phyloP scores from a whole-genome alignment of 176 grass and related monocot species.

The Ensete ventricosum region DNA sequence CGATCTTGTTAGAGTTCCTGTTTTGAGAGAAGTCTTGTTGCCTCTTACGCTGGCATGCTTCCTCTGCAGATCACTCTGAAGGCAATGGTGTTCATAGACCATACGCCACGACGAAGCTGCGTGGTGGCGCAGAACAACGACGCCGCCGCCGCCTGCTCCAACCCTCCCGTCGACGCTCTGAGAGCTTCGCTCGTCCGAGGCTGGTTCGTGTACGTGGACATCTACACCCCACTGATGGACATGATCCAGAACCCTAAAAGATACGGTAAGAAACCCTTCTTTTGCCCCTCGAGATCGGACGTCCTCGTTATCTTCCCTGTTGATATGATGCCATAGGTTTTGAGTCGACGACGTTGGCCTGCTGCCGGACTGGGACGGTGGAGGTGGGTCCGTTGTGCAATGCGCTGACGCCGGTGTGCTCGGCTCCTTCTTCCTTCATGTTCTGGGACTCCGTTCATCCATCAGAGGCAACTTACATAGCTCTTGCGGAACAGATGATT shows the following conservation, averaged over 20 bases:
- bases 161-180: constrained; percentile 4
- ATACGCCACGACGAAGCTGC: too few species aligned
- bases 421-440: constrained; percentile 32
- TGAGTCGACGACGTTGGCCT: constrained; percentile 19
- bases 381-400: constrained; percentile 43
- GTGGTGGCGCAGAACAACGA: not conserved
- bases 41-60: constrained; percentile 36
- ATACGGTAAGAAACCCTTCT: constrained; percentile 23
- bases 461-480: constrained; percentile 44
- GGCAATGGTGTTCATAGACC: not conserved
- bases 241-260: constrained; percentile 31
- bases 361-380: constrained; percentile 31
- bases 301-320: not conserved
- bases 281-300: too few species aligned
- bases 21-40: too few species aligned
- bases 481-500: constrained; percentile 18
- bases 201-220: constrained; percentile 31
- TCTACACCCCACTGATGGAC: constrained; percentile 39
- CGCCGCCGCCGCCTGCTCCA: too few species aligned
- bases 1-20: too few species aligned
- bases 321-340: constrained; percentile 29
- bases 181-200: constrained; percentile 8
- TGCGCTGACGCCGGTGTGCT: constrained; percentile 12
- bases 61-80: constrained; percentile 27
- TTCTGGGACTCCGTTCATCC: constrained; percentile 62